Conservation (phyloP, 2,329 filamentous ascomycete species). For the Fusarium xylarioides region DNA sequence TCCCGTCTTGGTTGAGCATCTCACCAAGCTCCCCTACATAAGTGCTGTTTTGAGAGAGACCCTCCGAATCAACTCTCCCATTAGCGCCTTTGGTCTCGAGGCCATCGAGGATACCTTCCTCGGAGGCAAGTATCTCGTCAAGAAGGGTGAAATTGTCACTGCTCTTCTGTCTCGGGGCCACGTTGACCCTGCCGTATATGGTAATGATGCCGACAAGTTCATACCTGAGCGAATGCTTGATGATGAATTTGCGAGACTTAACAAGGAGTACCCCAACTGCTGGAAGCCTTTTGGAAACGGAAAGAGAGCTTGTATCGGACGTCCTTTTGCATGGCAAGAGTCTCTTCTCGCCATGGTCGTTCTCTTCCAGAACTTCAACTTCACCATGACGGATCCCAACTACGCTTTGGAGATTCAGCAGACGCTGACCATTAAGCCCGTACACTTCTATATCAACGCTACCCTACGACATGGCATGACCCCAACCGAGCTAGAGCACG, state of each 20-base stretch:
- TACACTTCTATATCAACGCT: slow-evolving; percentile 70
- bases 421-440: slow-evolving; percentile 70
- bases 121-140: slow-evolving; percentile 68
- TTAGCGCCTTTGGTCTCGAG: slow-evolving; percentile 64
- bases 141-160: slow-evolving; percentile 59
- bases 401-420: slow-evolving; percentile 66
- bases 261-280: slow-evolving; percentile 67
- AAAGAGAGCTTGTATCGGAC: slow-evolving; percentile 74
- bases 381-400: slow-evolving; percentile 65
- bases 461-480: slow-evolving; percentile 59
- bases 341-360: slow-evolving; percentile 68
- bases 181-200: slow-evolving; percentile 70
- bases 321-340: slow-evolving; percentile 81
- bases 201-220: slow-evolving; percentile 72
- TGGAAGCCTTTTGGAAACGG: slow-evolving; percentile 83
- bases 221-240: slow-evolving; percentile 77
- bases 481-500: slow-evolving; percentile 57
- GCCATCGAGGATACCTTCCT: slow-evolving; percentile 64
- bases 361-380: slow-evolving; percentile 76
- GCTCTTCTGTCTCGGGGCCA: slow-evolving; percentile 65
- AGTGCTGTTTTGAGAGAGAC: slow-evolving; percentile 72
- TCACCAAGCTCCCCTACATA: slow-evolving; percentile 72
- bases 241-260: slow-evolving; percentile 69
- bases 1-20: slow-evolving; percentile 66
- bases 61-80: slow-evolving; percentile 69